Evolutionary conservation across 257 asterid species (phyloP).

Genomic region (Rubia yunnanensis): DNA sequence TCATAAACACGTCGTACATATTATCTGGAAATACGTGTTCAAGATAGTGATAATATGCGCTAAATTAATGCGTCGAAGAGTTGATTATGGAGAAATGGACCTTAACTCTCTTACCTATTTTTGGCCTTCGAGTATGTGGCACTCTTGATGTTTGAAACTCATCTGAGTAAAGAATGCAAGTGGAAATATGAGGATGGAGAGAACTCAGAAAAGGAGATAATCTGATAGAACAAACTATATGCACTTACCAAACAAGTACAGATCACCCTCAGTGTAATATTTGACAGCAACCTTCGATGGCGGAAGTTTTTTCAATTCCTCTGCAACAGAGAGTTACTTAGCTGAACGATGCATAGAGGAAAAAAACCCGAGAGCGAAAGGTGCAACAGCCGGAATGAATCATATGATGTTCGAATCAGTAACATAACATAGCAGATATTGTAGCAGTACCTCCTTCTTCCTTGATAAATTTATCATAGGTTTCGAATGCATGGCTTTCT

Average conservation of each 20-base stretch:
- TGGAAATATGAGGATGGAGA: background rate
- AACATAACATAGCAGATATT: background rate
- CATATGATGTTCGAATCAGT: background rate
- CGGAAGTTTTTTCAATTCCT: slow-evolving; percentile 60
- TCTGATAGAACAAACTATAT: background rate
- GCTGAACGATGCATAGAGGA: background rate
- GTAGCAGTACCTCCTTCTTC: slow-evolving; percentile 50
- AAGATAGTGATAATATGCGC: background rate
- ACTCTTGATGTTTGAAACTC: slow-evolving; percentile 84
- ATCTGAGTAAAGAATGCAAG: slow-evolving; percentile 34
- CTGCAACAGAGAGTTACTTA: slow-evolving; percentile 26
- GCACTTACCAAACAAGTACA: slow-evolving; percentile 83
- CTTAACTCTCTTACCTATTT: slow-evolving; percentile 46
- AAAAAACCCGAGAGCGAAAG: background rate
- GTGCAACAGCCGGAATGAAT: background rate
- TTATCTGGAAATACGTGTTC: slow-evolving; percentile 40
- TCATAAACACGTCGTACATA: slow-evolving; percentile 70
- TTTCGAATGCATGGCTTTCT: slow-evolving; percentile 89
- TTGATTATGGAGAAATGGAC: background rate
- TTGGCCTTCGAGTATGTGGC: slow-evolving; percentile 79
- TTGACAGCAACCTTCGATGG: slow-evolving; percentile 68
- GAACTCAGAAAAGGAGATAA: too few relatives aligned
- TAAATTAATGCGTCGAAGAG: background rate
- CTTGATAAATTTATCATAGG: slow-evolving; percentile 90
- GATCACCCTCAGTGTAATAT: slow-evolving; percentile 83